Evolutionary conservation across 148 eudicot genomes (phyloP).

Genomic region (Vaccinium darrowii): DNA sequence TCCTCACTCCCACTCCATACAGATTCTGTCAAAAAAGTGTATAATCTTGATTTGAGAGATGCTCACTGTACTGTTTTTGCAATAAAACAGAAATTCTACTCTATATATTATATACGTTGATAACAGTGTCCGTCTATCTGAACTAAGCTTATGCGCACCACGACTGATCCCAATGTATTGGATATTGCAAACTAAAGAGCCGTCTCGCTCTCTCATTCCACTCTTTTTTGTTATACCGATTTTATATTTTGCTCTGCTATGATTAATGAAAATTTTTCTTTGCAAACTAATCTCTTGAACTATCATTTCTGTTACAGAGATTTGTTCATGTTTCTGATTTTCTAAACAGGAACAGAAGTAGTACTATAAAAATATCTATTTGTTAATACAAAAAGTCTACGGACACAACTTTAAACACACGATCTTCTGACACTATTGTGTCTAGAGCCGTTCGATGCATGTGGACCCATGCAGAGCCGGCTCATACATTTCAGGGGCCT

Average conservation of each 20-base stretch:
- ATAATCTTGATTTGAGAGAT: neutral
- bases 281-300: neutral
- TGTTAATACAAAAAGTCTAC: too few relatives aligned
- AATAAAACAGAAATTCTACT: neutral
- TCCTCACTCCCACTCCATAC: constrained; percentile 65
- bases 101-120: too few relatives aligned
- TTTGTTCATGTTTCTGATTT: constrained; percentile 8
- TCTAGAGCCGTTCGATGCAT: too few relatives aligned
- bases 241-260: neutral
- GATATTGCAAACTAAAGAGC: too few relatives aligned
- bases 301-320: neutral
- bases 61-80: neutral
- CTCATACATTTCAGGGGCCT: too few relatives aligned
- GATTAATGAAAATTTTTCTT: neutral
- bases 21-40: neutral
- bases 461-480: too few relatives aligned
- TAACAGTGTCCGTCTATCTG: too few relatives aligned
- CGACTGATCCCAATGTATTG: too few relatives aligned
- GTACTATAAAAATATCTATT: neutral
- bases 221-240: neutral
- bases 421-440: too few relatives aligned
- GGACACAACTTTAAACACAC: too few relatives aligned
- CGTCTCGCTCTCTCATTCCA: neutral
- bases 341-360: neutral
- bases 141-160: too few relatives aligned